Percentiles rank a stretch among this genome's conserved stretches.
Conservation (phyloP, 495 filamentous ascomycete genomes). For the Penicillium canescens region DNA sequence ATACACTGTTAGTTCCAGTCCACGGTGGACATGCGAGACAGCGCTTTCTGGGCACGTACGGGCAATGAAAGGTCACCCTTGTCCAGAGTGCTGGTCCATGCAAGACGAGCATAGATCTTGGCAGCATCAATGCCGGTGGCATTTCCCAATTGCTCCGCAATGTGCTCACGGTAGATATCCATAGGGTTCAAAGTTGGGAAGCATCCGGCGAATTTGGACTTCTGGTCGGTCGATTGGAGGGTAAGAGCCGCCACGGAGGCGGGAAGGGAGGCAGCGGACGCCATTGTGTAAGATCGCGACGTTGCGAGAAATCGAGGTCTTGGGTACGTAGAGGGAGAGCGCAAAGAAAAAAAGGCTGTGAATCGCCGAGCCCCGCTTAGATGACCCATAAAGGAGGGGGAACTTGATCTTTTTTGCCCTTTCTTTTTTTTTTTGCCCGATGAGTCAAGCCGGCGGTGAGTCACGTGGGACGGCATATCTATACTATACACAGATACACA, state of each 20-base stretch:
- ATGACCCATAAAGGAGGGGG: slow-evolving; percentile 48
- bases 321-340: slow-evolving; percentile 6
- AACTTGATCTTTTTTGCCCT: slow-evolving; percentile 29
- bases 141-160: slow-evolving; percentile 71
- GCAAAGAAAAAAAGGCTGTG: slow-evolving; percentile 33
- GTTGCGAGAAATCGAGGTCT: slow-evolving; percentile 7
- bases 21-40: not conserved
- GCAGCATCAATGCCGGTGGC: slow-evolving; percentile 69
- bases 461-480: slow-evolving; percentile 1
- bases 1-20: slow-evolving; percentile 1
- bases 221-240: slow-evolving; percentile 39
- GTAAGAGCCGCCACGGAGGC: slow-evolving; percentile 40
- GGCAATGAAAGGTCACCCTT: slow-evolving; percentile 87
- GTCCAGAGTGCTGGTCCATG: slow-evolving; percentile 82
- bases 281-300: slow-evolving; percentile 30
- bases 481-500: no score
- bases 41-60: slow-evolving; percentile 33
- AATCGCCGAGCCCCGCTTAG: slow-evolving; percentile 47
- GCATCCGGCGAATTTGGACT: slow-evolving; percentile 43
- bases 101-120: slow-evolving; percentile 74
- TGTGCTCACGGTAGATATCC: slow-evolving; percentile 85
- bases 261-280: slow-evolving; percentile 32
- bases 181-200: slow-evolving; percentile 77
- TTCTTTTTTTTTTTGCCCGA: slow-evolving; percentile 30
- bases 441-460: slow-evolving; percentile 38